Base-by-base conservation (phyloP, 2,329 filamentous ascomycete genomes). In the Bipolaris victoriae region DNA sequence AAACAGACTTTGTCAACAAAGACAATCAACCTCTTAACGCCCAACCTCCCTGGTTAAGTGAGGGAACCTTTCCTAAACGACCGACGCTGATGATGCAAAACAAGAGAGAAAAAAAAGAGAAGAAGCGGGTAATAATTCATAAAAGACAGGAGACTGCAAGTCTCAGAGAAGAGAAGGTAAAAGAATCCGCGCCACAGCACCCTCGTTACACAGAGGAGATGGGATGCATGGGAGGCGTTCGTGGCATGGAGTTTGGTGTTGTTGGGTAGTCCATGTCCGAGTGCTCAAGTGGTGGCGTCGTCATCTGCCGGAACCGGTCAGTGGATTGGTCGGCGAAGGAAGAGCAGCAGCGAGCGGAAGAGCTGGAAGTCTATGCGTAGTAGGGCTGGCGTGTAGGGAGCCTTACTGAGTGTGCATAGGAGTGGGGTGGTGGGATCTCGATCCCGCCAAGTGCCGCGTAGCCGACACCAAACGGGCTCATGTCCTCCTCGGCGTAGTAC, bases 351-450 rank as follows among this genome's bases (percentile, higher is more conserved):
- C 49, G 58, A 52, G 45, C 57, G 59, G 47, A 70, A 70, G 67
- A 70, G 70, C 49, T 67, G 65, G 64, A 57, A 54, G 55, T 64
- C 65, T 60, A 74, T 65, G 74, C 69, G 68, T 72, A 76, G 63
- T 75, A 76, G 58, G 69, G 62, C 64, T 75, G 74, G 64, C 72
- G 71, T 70, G 72, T 66, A 61, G 74, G 80, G 76, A 79, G 79
- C 88, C 86, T 89, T 88, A 92, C 90, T 76, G 86, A 85, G 67
- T 87, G 81, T 74, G 89, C 85, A 80, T 90, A 91, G 24, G 84
- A 80, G 66, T 85, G 82, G 56, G 82, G 79, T 57, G 81, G 78
- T 72, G 83, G 82, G 66, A 89, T 84, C 67, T 90, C 88, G 72
- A 90, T 84, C 49, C 82, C 56, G 84, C 81, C 75, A 61, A 89